Conservation (phyloP, 78 protist genomes). For the Speleostelium caveatum region DNA sequence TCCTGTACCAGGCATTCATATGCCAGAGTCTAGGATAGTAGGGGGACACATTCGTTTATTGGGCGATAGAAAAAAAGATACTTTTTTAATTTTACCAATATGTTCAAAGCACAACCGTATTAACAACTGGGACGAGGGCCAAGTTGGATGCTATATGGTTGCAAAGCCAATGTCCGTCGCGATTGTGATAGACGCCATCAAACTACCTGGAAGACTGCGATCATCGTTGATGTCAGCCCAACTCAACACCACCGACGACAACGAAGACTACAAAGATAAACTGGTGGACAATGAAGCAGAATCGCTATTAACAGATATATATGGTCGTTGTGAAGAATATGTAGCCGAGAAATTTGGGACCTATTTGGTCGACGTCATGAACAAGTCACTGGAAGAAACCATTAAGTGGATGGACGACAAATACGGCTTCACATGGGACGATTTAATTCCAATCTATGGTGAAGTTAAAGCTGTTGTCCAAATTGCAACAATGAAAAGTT, state of each 20-base stretch:
- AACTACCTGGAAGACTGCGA: neutral
- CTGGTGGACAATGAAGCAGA: no score
- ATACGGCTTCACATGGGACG: neutral
- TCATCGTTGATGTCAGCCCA: neutral
- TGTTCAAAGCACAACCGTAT: neutral
- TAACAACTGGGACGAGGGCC: neutral
- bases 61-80: neutral
- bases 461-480: neutral
- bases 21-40: neutral
- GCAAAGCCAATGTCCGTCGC: neutral
- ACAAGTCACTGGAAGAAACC: neutral
- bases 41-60: neutral
- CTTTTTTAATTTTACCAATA: constrained; percentile 17
- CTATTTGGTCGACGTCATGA: no score
- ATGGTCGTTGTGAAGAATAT: no score
- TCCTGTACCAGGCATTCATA: neutral
- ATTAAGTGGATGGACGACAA: constrained; percentile 1
- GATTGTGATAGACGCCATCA: neutral
- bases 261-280: no score
- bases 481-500: neutral
- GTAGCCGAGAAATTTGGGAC: no score
- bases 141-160: neutral
- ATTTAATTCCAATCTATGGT: constrained; percentile 4
- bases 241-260: neutral
- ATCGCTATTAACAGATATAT: no score